phyloP scores from a whole-genome alignment of 441 rosid species.

The Adansonia grandidieri region DNA sequence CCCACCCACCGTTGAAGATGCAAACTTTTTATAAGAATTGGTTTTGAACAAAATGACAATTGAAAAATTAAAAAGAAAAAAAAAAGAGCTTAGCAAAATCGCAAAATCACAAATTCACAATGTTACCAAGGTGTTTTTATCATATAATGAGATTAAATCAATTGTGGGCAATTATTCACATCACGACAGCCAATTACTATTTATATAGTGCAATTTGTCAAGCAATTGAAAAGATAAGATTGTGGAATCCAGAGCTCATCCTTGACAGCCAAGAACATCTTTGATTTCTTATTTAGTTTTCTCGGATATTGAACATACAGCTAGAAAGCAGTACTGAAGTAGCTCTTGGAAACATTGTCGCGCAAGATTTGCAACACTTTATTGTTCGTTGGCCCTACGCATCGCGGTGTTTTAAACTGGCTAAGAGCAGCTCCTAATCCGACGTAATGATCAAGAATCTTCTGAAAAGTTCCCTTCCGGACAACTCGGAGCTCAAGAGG shows the following conservation, averaged over 20 bases:
- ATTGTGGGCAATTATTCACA: background rate
- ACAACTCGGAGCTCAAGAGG: conserved; percentile 81
- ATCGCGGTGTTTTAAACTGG: conserved; percentile 90
- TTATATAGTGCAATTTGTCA: background rate
- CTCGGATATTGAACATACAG: background rate
- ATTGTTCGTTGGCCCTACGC: conserved; percentile 56
- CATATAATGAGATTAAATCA: background rate
- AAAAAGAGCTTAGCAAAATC: too few species aligned
- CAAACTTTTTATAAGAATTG: background rate
- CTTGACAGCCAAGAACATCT: background rate
- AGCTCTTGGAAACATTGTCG: conserved; percentile 56
- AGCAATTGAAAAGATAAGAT: background rate
- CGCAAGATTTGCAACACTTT: conserved; percentile 63
- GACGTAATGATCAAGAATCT: conserved; percentile 71
- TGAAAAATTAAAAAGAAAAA: too few species aligned
- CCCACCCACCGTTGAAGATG: background rate
- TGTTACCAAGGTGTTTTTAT: background rate
- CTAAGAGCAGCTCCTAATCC: conserved; percentile 75
- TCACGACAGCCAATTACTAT: background rate
- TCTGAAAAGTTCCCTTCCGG: conserved; percentile 68
- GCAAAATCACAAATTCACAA: background rate
- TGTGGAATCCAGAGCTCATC: background rate
- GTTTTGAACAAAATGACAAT: background rate
- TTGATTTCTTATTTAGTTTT: background rate
- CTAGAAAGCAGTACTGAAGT: conserved; percentile 66